phyloP scores from a whole-genome alignment of 2,329 filamentous ascomycete species.

The Aureobasidium vineae region DNA sequence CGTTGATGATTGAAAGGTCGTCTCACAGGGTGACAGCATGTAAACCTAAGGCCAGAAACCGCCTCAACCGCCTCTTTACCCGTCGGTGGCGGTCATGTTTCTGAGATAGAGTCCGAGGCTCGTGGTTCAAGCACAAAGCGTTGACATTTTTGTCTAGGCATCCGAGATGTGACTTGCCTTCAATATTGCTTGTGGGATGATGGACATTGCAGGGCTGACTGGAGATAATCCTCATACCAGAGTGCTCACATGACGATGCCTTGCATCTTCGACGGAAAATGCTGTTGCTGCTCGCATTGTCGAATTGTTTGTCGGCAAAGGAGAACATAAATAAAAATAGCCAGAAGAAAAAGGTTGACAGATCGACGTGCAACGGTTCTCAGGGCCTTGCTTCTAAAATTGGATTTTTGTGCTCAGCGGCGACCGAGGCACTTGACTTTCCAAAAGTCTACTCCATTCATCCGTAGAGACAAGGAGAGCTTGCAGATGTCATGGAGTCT shows the following conservation, averaged over 20 bases:
- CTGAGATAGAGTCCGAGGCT: conserved; percentile 11
- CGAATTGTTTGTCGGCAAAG: neutral
- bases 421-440: neutral
- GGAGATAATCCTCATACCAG: neutral
- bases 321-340: neutral
- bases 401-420: neutral
- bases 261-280: neutral
- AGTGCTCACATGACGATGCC: neutral
- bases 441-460: neutral
- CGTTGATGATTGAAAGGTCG: neutral
- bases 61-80: neutral
- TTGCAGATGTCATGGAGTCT: neutral
- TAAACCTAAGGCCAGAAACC: conserved; percentile 5
- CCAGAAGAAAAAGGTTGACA: neutral
- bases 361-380: neutral
- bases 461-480: neutral
- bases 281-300: neutral
- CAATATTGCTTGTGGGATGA: neutral
- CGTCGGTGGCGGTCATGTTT: conserved; percentile 4
- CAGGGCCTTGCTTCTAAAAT: conserved; percentile 12
- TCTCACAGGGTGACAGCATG: conserved; percentile 3
- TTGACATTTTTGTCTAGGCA: neutral
- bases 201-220: neutral
- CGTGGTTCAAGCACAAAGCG: neutral
- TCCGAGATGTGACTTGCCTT: neutral